phyloP scores from a whole-genome alignment of 352 stramenopile genomes.

The Phytophthora tubulina region DNA sequence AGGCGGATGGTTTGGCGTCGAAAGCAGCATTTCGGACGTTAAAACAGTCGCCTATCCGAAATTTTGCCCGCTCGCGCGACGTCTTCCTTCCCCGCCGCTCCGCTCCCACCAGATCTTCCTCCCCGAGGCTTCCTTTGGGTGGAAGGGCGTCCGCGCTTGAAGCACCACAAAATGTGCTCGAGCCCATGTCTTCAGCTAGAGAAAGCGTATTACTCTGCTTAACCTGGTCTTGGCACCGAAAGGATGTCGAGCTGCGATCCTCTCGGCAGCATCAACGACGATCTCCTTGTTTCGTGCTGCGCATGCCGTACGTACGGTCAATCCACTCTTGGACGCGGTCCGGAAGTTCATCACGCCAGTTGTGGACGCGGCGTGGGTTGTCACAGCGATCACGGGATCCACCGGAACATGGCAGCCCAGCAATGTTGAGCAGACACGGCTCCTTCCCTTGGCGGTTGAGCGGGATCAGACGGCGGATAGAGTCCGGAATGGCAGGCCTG shows the following conservation, averaged over 20 bases:
- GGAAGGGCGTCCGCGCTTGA: neutral
- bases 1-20: neutral
- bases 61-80: neutral
- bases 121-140: neutral
- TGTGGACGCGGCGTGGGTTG: slow-evolving; percentile 9
- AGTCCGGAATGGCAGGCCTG: neutral
- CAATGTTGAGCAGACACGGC: slow-evolving; percentile 16
- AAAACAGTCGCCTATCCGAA: neutral
- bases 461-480: slow-evolving; percentile 10
- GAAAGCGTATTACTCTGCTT: neutral
- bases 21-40: neutral
- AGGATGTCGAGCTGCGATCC: slow-evolving; percentile 1
- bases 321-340: neutral
- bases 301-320: neutral
- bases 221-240: neutral
- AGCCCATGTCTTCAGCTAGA: neutral
- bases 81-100: neutral
- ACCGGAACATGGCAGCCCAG: slow-evolving; percentile 10
- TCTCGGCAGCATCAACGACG: neutral
- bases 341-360: neutral
- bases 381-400: slow-evolving; percentile 6
- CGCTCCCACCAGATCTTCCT: neutral
- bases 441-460: slow-evolving; percentile 12
- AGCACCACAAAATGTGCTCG: neutral
- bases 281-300: neutral